These are phyloP conservation scores for Sherardia arvensis DNA, from an alignment of 257 asterid species.

Conservation along the genomic window DNA sequence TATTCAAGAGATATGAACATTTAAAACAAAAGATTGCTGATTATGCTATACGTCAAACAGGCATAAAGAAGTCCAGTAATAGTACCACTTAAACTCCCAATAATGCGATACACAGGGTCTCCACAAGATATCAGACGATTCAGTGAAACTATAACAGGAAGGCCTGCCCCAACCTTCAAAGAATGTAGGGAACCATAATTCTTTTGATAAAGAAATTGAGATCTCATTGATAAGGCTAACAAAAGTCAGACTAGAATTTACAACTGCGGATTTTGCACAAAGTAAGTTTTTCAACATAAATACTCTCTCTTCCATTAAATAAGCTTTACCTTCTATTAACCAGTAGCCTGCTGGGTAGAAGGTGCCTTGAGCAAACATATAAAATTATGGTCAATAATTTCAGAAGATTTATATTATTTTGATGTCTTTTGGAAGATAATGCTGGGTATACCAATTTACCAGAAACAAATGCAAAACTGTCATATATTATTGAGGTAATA, in stretches of 20 bases:
- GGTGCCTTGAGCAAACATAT: no score
- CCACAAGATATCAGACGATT: slow-evolving; percentile 76
- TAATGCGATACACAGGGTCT: slow-evolving; percentile 55
- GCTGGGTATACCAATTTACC: background rate
- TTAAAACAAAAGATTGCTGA: slow-evolving; percentile 7
- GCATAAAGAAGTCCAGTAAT: background rate
- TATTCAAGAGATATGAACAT: slow-evolving; percentile 22
- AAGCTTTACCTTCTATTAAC: background rate
- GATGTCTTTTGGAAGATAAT: background rate
- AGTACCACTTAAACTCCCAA: slow-evolving; percentile 92
- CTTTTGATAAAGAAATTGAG: background rate
- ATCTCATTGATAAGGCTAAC: background rate
- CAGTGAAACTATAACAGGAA: slow-evolving; percentile 82
- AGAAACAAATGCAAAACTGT: background rate
- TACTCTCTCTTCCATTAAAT: background rate
- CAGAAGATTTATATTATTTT: background rate
- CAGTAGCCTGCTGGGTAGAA: no score
- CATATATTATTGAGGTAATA: background rate
- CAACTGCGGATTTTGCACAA: background rate
- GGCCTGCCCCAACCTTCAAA: slow-evolving; percentile 94
- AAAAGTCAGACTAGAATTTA: background rate
- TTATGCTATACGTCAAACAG: slow-evolving; percentile 7
- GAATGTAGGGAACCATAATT: slow-evolving; percentile 6
- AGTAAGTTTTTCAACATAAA: background rate
- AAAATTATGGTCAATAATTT: background rate